These are phyloP conservation scores for Pestalotiopsis sp. DNA, from an alignment of 2,329 filamentous ascomycete genomes.

Conservation along the genomic window DNA sequence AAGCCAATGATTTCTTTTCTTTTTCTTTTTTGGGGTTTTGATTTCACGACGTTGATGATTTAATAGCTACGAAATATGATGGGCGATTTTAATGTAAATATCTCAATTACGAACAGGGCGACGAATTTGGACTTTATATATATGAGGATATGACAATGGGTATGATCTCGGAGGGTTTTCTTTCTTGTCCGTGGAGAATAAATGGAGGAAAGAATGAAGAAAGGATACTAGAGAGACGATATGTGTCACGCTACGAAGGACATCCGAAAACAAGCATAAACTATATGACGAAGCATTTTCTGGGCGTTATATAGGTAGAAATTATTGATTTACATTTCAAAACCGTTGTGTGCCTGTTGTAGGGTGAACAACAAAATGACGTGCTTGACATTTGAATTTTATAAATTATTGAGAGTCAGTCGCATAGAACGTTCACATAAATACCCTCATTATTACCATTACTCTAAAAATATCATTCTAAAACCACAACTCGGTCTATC, in stretches of 20 bases:
- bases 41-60: not conserved
- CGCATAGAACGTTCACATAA: not conserved
- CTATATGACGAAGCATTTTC: not conserved
- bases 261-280: not conserved
- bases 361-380: too few relatives aligned
- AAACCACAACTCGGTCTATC: not conserved
- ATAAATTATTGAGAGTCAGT: not conserved
- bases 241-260: not conserved
- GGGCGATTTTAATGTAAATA: too few relatives aligned
- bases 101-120: too few relatives aligned
- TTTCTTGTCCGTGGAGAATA: not conserved
- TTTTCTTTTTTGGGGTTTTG: not conserved
- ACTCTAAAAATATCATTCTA: not conserved
- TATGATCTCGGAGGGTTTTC: not conserved
- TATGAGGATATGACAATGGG: not conserved
- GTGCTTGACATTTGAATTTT: too few relatives aligned
- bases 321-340: constrained; percentile 3
- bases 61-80: too few relatives aligned
- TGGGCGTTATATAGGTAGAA: not conserved
- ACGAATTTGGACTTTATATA: not conserved
- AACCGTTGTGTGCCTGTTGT: too few relatives aligned
- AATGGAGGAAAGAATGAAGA: not conserved
- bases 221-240: not conserved
- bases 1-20: constrained; percentile 16
- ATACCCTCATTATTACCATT: not conserved